Conservation (phyloP, 495 filamentous ascomycete species). For the Xylaria grammica region DNA sequence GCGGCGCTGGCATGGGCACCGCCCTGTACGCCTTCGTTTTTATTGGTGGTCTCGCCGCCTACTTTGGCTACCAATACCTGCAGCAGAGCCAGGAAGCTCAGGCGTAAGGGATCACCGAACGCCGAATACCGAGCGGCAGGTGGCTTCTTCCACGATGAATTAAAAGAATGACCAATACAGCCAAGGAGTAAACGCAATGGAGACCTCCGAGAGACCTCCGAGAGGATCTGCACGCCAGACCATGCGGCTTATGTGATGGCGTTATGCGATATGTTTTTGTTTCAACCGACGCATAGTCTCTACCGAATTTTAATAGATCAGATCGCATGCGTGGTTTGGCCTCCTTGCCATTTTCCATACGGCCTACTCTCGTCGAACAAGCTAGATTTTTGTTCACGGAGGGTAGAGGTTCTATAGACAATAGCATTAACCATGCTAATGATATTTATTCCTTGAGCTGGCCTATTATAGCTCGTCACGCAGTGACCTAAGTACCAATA, state of each 20-base stretch:
- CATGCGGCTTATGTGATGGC: conserved; percentile 25
- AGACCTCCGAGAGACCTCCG: no score
- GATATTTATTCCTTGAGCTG: not conserved
- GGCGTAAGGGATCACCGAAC: conserved; percentile 28
- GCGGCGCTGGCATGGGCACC: conserved; percentile 67
- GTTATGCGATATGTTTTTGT: conserved; percentile 24
- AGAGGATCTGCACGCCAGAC: not conserved
- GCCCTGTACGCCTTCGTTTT: conserved; percentile 84
- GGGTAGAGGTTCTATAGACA: conserved; percentile 14
- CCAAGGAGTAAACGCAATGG: conserved; percentile 1
- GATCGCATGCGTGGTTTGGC: conserved; percentile 9
- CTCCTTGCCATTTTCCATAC: conserved; percentile 25
- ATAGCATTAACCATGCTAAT: conserved; percentile 14
- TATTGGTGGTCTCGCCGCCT: conserved; percentile 77
- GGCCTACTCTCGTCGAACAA: conserved; percentile 8
- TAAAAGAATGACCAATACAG: not conserved
- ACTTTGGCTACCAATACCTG: conserved; percentile 86
- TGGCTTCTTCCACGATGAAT: conserved; percentile 1
- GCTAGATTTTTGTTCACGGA: not conserved
- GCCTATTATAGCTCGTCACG: not conserved
- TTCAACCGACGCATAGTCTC: conserved; percentile 16
- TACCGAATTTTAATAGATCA: conserved; percentile 31
- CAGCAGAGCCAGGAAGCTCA: conserved; percentile 65
- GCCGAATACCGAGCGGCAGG: no score
- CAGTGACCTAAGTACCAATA: not conserved